These are phyloP conservation scores for Barnettozyma siamensis DNA, from an alignment of 805 yeast species.

Conservation along the genomic window DNA sequence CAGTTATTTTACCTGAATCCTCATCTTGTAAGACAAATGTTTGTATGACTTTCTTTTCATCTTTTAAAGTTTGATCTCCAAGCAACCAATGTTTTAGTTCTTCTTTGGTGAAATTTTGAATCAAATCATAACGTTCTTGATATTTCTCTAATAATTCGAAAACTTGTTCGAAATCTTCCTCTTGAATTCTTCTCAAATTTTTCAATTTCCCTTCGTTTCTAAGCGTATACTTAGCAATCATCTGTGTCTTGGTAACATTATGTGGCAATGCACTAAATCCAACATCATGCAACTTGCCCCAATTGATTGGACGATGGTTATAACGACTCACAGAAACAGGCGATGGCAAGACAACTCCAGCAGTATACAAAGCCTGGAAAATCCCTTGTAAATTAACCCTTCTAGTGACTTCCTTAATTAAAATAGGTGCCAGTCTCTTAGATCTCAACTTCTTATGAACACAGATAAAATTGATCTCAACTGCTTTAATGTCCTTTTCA, in stretches of 20 bases:
- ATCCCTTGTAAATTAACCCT: conserved; percentile 77
- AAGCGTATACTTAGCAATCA: conserved; percentile 63
- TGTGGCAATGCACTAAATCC: conserved; percentile 83
- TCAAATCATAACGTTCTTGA: conserved; percentile 65
- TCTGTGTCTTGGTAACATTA: conserved; percentile 59
- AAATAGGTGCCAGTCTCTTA: conserved; percentile 91
- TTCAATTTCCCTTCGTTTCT: conserved; percentile 45
- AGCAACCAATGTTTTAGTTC: conserved; percentile 82
- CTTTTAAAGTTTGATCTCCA: conserved; percentile 36
- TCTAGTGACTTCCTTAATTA: conserved; percentile 91
- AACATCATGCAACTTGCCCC: conserved; percentile 84
- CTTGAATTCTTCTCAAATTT: conserved; percentile 48
- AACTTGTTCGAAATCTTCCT: conserved; percentile 61
- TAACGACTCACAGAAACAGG: conserved; percentile 87
- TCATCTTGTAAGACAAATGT: conserved; percentile 67
- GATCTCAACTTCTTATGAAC: conserved; percentile 90
- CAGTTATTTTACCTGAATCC: conserved; percentile 58
- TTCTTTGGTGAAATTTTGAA: conserved; percentile 60
- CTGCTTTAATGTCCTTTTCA: conserved; percentile 50
- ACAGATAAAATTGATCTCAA: conserved; percentile 90
- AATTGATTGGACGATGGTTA: conserved; percentile 88
- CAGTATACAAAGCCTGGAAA: conserved; percentile 96
- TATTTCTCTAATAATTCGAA: conserved; percentile 52
- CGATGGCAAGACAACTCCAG: conserved; percentile 87
- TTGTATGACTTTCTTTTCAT: conserved; percentile 50